phyloP scores from a whole-genome alignment of 1,139 yeast species.

The Taphrina betulina region DNA sequence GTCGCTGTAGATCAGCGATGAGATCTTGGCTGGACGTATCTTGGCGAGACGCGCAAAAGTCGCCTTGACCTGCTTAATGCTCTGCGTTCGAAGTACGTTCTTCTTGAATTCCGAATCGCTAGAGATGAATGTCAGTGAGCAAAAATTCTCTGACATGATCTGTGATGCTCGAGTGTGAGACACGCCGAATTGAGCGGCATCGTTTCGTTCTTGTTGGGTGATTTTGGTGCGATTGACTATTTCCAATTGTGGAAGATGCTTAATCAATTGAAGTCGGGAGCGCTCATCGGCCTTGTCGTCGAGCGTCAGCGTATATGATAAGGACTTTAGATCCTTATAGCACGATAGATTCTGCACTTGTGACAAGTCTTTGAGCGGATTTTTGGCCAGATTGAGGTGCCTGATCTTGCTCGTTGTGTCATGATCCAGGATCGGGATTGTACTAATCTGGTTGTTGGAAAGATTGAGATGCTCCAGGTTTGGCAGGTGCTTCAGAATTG shows the following conservation, averaged over 20 bases:
- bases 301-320: conserved; percentile 6
- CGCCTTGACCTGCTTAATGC: conserved; percentile 15
- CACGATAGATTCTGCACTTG: background rate
- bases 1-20: background rate
- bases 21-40: background rate
- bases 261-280: conserved; percentile 4
- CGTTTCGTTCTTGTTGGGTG: conserved; percentile 29
- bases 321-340: background rate
- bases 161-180: background rate
- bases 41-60: conserved; percentile 6
- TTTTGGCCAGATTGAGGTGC: conserved; percentile 12
- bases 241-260: conserved; percentile 10
- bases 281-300: conserved; percentile 5
- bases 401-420: background rate
- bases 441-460: conserved; percentile 4
- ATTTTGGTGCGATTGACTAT: conserved; percentile 13
- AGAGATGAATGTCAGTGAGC: conserved; percentile 5
- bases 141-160: conserved; percentile 5
- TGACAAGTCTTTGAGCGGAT: background rate
- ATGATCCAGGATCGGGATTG: background rate
- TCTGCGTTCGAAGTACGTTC: conserved; percentile 17
- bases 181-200: conserved; percentile 8
- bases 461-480: conserved; percentile 1
- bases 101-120: background rate
- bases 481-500: conserved; percentile 6